phyloP scores from a whole-genome alignment of 495 filamentous ascomycete genomes.

The Aspergillus asperescens region DNA sequence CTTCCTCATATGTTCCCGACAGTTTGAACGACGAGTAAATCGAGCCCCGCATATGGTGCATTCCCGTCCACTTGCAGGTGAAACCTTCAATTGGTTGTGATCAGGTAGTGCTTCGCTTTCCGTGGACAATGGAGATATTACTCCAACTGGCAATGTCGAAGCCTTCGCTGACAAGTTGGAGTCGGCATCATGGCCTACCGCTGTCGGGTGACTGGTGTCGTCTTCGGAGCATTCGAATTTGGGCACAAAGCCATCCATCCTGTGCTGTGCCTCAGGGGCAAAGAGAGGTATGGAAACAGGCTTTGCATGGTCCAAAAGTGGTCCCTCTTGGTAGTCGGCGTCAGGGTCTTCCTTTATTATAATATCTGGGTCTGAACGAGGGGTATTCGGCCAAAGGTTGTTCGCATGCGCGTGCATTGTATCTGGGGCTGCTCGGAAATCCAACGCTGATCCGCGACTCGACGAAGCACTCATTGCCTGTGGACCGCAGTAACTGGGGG shows the following conservation, averaged over 20 bases:
- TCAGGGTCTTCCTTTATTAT: constrained; percentile 16
- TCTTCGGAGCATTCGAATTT: background rate
- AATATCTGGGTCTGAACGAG: constrained; percentile 14
- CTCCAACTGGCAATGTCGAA: constrained; percentile 6
- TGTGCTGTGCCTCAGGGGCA: background rate
- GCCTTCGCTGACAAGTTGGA: background rate
- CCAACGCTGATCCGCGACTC: constrained; percentile 22
- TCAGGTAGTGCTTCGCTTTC: constrained; percentile 16
- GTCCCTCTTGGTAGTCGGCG: constrained; percentile 13
- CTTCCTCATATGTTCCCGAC: constrained; percentile 82
- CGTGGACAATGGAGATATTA: constrained; percentile 12
- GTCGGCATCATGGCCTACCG: constrained; percentile 4
- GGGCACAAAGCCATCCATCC: background rate
- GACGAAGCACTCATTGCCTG: constrained; percentile 25
- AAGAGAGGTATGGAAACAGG: background rate
- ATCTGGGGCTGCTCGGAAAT: constrained; percentile 10
- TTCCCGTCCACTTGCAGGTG: constrained; percentile 49
- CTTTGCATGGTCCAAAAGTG: background rate
- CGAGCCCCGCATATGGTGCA: constrained; percentile 73
- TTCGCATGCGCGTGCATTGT: constrained; percentile 10
- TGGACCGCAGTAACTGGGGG: constrained; percentile 24
- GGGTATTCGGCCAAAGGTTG: constrained; percentile 23
- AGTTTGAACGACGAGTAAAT: constrained; percentile 87
- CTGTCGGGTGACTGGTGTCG: background rate
- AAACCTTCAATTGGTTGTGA: constrained; percentile 8